Evolutionary conservation across 2,329 filamentous ascomycete genomes (phyloP), one percentile per base, ranked within the genome.

Genomic region (Aspergillus intermedius): DNA sequence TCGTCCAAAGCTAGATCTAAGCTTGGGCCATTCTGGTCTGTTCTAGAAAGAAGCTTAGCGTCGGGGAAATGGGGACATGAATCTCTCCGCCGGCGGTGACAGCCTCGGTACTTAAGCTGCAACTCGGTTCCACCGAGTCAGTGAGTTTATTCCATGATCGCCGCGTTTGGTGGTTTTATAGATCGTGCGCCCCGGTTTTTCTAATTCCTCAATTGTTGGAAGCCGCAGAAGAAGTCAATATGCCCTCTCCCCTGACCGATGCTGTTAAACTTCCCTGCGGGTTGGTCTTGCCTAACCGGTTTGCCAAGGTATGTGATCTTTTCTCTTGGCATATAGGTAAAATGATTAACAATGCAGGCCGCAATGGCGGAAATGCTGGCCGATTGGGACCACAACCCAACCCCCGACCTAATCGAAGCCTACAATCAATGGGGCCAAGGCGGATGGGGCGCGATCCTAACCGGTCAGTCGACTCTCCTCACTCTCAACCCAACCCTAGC

Each of bases 201-300:
- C 21, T 22, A 22, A 22, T 22, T 5, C 21, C 21, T 22, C 5
- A 5, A 5, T 22, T 22, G 5, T 22, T 5, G 5, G 21, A 5
- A 22, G 21, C 21, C 5, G 21, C 21, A 22, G 1, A 22, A 5
- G 21, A 37, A n/a, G n/a, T 15, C 3, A 37, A n/a, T 3, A 63
- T 62, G 57, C 47, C 62, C 37, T 60, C 60, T 8, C 50, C 59
- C 22, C 50, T 75, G 8, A 57, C 62, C 46, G 64, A 74, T 23
- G 71, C 77, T 0, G 57, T 80, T 13, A 77, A 71, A 34, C 69
- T 82, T 1, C 75, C 76, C 51, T 80, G 77, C 58, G 80, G 80
- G 1, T 67, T 83, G 22, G 72, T 68, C 0, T 60, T 83, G 2
- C 76, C 77, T 2, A 83, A 83, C 56, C 75, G 79, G 4, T 68